Base-by-base conservation (phyloP, 805 yeast species). In the Suhomyces sp. region DNA sequence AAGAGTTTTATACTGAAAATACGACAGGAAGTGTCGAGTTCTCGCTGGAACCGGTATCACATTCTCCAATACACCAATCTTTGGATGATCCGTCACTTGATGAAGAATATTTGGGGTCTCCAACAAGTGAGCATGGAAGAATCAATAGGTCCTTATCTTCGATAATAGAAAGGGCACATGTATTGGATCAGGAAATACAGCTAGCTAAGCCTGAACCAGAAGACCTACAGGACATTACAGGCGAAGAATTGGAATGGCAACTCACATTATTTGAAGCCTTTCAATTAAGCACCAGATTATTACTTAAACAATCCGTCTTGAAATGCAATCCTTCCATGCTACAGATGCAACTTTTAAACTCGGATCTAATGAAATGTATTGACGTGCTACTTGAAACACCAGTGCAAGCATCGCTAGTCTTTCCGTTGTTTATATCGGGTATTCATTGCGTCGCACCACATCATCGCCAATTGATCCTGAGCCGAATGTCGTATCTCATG, bases 401-500 rank as follows among this genome's bases (percentile, higher is more conserved):
- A 1, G 85, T 87, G 43, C 91, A 87, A 60, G 84, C 89, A 3
- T 82, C 86, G 1, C 65, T 87, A 13, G 85, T 87, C 39, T 88
- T 89, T 66, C 96, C 96, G 0, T 66, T 87, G 55, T 89, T 89
- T 62, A 81, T 89, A 19, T 86, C 90, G 1, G 96, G 93, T 1
- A 79, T 88, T 61, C 84, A 84, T 62, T 79, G 87, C 57, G 77
- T 81, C 4, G 75, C 79, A 0, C 63, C 61, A n/a, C 68, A 59
- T n/a, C 85, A 82, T 56, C 75, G 89, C 19, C 63, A 64, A n/a
- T 62, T 67, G 44, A 83, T 87, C 78, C 66, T 72, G 35, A 60
- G 58, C 13, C 71, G 86, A 53, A 79, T 86, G 54, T 80, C 80
- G 19, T 79, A 73, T 29, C 79, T 83, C 59, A 80, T 84, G 52